Conservation (phyloP, 495 filamentous ascomycete species). For the Podospora tetraspora region DNA sequence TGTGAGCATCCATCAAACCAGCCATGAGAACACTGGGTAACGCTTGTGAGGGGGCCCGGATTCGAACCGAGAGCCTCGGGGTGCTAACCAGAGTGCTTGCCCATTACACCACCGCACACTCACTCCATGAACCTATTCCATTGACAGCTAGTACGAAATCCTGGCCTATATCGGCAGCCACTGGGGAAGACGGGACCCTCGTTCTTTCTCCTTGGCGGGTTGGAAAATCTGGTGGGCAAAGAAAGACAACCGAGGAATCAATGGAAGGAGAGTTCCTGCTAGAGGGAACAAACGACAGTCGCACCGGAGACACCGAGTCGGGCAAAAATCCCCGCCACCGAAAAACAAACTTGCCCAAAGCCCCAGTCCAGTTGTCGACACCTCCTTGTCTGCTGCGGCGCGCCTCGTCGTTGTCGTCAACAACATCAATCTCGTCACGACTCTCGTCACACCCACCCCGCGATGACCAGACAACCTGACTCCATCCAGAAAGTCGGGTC, state of each 20-base stretch:
- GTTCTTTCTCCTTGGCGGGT: too few species aligned
- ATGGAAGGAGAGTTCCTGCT: neutral
- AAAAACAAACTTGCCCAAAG: neutral
- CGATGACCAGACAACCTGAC: neutral
- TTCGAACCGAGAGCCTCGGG: too few species aligned
- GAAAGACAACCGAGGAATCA: neutral
- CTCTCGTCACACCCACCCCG: neutral
- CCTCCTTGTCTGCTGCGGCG: neutral
- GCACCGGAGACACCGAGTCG: neutral
- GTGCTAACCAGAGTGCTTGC: too few species aligned
- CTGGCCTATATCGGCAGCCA: too few species aligned
- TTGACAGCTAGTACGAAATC: too few species aligned
- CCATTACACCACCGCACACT: too few species aligned
- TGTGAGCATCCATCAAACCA: too few species aligned
- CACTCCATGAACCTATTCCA: too few species aligned
- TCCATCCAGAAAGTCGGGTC: neutral
- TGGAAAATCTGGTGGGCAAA: neutral
- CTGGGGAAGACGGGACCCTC: too few species aligned
- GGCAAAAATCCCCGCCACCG: neutral
- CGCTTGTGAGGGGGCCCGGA: too few species aligned
- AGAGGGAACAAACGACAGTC: neutral
- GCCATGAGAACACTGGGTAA: too few species aligned
- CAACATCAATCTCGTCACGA: neutral
- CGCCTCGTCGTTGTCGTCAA: neutral
- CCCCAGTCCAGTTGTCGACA: neutral